These are phyloP conservation scores for Colletotrichum gloeosporioides DNA, from an alignment of 2,329 filamentous ascomycete genomes.

Conservation along the genomic window DNA sequence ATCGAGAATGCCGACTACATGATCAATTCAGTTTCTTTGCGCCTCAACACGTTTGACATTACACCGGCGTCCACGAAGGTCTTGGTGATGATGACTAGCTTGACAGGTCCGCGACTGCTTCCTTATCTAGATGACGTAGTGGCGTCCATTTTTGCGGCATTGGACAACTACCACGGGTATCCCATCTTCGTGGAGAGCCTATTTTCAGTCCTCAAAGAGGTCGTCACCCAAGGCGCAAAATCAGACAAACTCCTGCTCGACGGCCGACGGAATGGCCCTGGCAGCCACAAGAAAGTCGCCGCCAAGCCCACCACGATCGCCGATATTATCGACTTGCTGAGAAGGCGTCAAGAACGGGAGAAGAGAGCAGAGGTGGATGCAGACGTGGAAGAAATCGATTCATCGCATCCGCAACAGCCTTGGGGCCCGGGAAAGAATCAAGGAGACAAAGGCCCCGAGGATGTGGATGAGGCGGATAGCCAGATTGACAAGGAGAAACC, in stretches of 20 bases:
- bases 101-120: constrained; percentile 81
- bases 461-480: constrained; percentile 22
- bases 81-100: constrained; percentile 88
- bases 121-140: constrained; percentile 93
- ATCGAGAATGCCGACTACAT: constrained; percentile 96
- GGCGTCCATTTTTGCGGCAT: constrained; percentile 85
- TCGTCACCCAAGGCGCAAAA: constrained; percentile 82
- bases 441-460: constrained; percentile 25
- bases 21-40: constrained; percentile 88
- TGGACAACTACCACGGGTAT: constrained; percentile 97
- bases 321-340: constrained; percentile 61
- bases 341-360: constrained; percentile 30
- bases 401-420: constrained; percentile 35
- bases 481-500: constrained; percentile 51
- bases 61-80: constrained; percentile 91
- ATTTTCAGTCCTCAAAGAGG: constrained; percentile 81
- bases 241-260: constrained; percentile 55
- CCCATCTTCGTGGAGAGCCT: constrained; percentile 82
- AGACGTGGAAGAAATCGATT: constrained; percentile 32
- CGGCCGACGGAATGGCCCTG: constrained; percentile 36
- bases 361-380: constrained; percentile 36
- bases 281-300: constrained; percentile 48
- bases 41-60: constrained; percentile 90
- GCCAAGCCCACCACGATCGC: constrained; percentile 41
- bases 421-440: constrained; percentile 30